Base-by-base conservation (phyloP, 352 stramenopile genomes). In the Phytophthora vignae region DNA sequence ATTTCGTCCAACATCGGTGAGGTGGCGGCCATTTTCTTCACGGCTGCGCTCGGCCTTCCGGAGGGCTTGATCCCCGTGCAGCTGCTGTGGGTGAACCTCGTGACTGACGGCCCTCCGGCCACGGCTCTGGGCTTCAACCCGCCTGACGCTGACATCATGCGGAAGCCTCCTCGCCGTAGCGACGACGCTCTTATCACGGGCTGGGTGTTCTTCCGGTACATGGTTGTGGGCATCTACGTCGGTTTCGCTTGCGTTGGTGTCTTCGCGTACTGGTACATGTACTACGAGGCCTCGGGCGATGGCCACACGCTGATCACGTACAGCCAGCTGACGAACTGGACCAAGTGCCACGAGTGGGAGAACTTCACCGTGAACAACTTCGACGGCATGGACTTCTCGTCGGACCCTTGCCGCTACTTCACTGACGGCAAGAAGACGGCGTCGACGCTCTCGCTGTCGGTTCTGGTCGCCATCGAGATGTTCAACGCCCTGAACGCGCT, bases 51-150 rank as follows among this genome's bases (percentile, higher is more conserved):
- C 31, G 98, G 98, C 44, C 87, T 99, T 31, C 98, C 98, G 0
- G 98, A 99, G 76, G 96, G 96, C 22, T 83, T 99, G 21, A 99
- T 98, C 59, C 96, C 98, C 2, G 98, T 99, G 67, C 98, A 99
- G 79, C 85, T 99, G 12, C 81, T 99, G 12, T 99, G 98, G 98
- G 97, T 99, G n/a, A 99, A 99, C 83, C 85, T 99, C 17, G 98
- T 99, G 38, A 99, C 98, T 11, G 98, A 99, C 79, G 98, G 98
- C 29, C 97, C 97, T 29, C 98, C 98, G 15, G 98, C 98, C 2
- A 99, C 97, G 17, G 97, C 98, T 15, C 90, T 99, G 5, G 98
- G 98, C 27, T 99, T 99, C 81, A 99, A 99, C 85, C 97, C 98
- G 44, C 96, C 98, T 31, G 95, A 99, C 73, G 95, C 92, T 31